Base-by-base conservation (phyloP, 129 eudicot species). In the Scalesia atractyloides region DNA sequence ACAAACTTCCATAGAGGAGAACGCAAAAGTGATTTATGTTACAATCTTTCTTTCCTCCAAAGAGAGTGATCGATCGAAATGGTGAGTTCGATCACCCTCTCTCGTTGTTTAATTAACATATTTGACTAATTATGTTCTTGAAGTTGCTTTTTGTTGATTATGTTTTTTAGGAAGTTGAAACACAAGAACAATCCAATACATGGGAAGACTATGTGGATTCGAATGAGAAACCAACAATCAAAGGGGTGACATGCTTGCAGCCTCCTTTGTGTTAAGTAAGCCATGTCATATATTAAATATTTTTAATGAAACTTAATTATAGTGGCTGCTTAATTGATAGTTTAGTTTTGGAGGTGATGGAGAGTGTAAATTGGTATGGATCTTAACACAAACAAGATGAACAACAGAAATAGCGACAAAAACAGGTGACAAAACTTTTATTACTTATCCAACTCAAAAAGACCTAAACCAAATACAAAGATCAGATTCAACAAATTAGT, bases 151-250 rank as follows among this genome's bases (percentile, higher is more conserved):
- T 58, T 54, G 15, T 44, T n/a, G 5, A 18, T 58, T 76, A 36
- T 46, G 49, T 47, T 15, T 75, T 58, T 9, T 58, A 91, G 93
- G 96, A 88, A 63, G 76, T 68, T 17, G 91, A 85, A 75, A 36
- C 24, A 67, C 41, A 76, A 66, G 69, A 60, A 51, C 81, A 86
- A 41, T 30, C 34, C 26, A 77, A 68, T 70, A 82, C 60, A 56
- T 92, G 97, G 97, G 89, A 88, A 62, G 97, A 91, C 9, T 92
- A 92, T 81, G 94, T 86, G 36, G 89, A 92, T 52, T 92, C 96
- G 96, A 86, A 81, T 73, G 79, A 81, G 75, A 85, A 66, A 37
- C 82, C 93, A 14, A 94, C 97, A 6, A 19, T 70, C 66, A 86
- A 81, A 79, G 89, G 83, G 97, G 97, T 19, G 97, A 96, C 79